Evolutionary conservation across 768 basidiomycete species (phyloP), one percentile per base, ranked within the genome.

Genomic region (Leccinellum luteum): DNA sequence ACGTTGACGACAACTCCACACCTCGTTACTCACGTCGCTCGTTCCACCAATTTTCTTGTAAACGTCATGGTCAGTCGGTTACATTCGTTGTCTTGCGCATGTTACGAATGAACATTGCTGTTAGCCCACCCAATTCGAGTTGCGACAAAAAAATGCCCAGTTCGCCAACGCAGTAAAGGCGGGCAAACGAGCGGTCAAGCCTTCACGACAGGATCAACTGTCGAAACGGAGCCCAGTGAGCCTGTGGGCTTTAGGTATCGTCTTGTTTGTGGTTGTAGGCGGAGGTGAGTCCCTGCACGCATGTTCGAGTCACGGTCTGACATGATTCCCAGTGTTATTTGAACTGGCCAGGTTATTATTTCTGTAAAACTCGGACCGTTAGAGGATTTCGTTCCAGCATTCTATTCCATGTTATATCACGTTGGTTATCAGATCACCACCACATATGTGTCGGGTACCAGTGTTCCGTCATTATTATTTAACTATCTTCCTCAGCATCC

Each of bases 91-190:
- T 31, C 30, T 3, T 31, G 30, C 10, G 10, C 35, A 38, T n/a
- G 35, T 9, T 38, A 7, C 6, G 35, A 17, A 35, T 3, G 14
- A 52, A 19, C 0, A 31, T 23, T 3, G 41, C 48, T 5, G 17
- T 35, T 65, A 91, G 89, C 89, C 90, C 53, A 90, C 87, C 54
- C 83, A 89, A 78, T 91, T 89, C 70, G 90, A 92, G 66, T 80
- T 92, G 74, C 86, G 89, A 64, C 83, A 85, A 67, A 83, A 84
- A 72, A 94, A 92, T 72, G 81, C 80, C 56, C 87, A 91, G 74
- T 94, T 94, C 74, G 88, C 86, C 41, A 83, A 79, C 58, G 84
- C 85, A 59, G 86, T 83, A 60, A 84, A 82, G 61, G 73, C 81
- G 35, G 91, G 91, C 64, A 92, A 90, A 79, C 89, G 89, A 48